Base-by-base conservation (phyloP, 208 protist genomes). In the Novymonas esmeraldas region DNA sequence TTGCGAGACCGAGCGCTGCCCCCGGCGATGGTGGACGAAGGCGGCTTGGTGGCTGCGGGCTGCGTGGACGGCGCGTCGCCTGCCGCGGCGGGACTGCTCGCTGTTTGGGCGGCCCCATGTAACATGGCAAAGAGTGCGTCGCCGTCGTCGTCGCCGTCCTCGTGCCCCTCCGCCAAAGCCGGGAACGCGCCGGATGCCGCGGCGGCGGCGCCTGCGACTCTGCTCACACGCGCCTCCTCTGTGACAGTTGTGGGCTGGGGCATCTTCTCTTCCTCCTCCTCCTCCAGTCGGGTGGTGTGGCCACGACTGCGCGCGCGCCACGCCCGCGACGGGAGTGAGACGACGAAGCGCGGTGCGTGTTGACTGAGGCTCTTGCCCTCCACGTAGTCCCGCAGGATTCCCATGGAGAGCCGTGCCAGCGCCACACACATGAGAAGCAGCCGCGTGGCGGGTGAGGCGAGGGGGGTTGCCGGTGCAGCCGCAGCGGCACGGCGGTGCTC, bases 321-420 rank as follows among this genome's bases (percentile, higher is more conserved):
- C 13, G 66, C 51, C 3, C 63, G 57, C n/a, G 86, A 93, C 2
- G 89, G 90, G 31, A 94, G 65, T 0, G 90, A 95, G 3, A 81
- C 87, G 16, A 82, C 87, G 74, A 95, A 95, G n/a, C 90, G 80
- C n/a, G 90, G 90, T 1, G 87, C 59, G 45, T 60, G 60, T 11
- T 59, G 52, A 65, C 79, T 89, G 20, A 95, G 39, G 11, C 63
- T 55, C 11, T 67, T 49, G 20, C 90, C 87, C 7, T 88, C 51
- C 24, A 89, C 70, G 56, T 88, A 86, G 55, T 90, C 84, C 14
- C 75, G 76, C 57, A 94, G 58, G 0, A 83, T 65, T 11, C 87
- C 87, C 49, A 94, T 69, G 4, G 70, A 33, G 5, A 95, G 50
- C 24, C 82, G 78, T 0, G 73, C 56, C 4, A 89, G 42, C 11